Base-by-base conservation (phyloP, 768 basidiomycete genomes). In the Tulasnella sp. region DNA sequence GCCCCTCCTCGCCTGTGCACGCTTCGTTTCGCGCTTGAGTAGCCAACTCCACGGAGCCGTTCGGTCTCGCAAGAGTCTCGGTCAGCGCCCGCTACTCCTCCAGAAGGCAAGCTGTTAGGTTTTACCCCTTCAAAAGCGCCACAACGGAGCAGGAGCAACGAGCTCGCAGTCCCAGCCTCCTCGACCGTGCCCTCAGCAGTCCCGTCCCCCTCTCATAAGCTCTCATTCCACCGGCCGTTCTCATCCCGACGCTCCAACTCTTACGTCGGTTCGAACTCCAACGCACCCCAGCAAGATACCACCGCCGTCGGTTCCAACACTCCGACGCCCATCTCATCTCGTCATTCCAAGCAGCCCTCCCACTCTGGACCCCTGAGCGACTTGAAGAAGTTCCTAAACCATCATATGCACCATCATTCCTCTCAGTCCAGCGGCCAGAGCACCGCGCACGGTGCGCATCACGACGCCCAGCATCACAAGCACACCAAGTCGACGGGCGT, bases 351-450 rank as follows among this genome's bases (percentile, higher is more conserved):
- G 82, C 86, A 89, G 81, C 84, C 86, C 54, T 86, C 87, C 82
- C 88, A 48, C 42, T 73, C 89, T 80, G 93, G 95, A 0, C 93
- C 96, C 2, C 90, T 99, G 76, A 92, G 94, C 86, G 97, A 98
- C 86, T 92, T 98, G 84, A 96, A 96, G 85, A 94, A 96, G 41
- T 98, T 99, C 88, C 90, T 99, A 82, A 95, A 97, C 87, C 91
- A 94, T 86, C 96, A 97, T 87, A 92, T 97, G 75, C 91, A 91
- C 80, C 92, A 93, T 54, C 46, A 34, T 34, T 42, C 48, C 83
- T 87, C 87, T 72, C 84, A 86, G 74, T 80, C 46, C 82, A 84
- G 80, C 83, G 75, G 44, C 44, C 44, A 31, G 44, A 76, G 44
- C n/a, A 76, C 50, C n/a, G 75, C 37, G 31, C 75, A 64, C 31